Base-by-base conservation (phyloP, 345 rosid species). In the Lumnitzera racemosa region DNA sequence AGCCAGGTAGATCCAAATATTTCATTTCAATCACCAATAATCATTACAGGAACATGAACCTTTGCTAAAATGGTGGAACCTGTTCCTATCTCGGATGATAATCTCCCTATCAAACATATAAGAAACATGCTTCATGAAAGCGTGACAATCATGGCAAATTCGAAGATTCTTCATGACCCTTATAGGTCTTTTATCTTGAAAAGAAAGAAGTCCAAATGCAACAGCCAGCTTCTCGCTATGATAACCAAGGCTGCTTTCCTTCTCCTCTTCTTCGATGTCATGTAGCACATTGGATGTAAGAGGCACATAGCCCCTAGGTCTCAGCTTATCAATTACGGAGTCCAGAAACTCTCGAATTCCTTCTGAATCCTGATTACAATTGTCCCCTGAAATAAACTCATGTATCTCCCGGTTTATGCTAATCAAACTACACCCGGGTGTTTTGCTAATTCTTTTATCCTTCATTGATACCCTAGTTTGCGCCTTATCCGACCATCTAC, bases 221-320 rank as follows among this genome's bases (percentile, higher is more conserved):
- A 83, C 70, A 15, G 88, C 85, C 67, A 80, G 54, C 62, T 78
- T 83, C 65, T 83, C 88, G 13, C 85, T 76, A 17, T 83, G 85
- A 47, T 57, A 74, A 54, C 70, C 59, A 15, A 83, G 66, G 69
- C 59, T 78, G 51, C 65, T 65, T 68, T 80, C 81, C 72, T 80
- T 80, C 75, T 83, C 85, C 67, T 80, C 88, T 47, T 76, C 83
- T 64, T 76, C 81, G 13, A 83, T 68, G 60, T 83, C 88, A 49
- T 76, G 78, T 13, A 80, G 60, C 27, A 72, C 83, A 56, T 63
- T 64, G 10, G 67, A 53, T 2, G 69, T 71, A 46, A 43, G 41
- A 2, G 76, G 78, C 15, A 47, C 56, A 60, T 81, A 80, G 13
- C 86, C 86, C 60, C 51, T 70, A 53, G 13, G 66, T 69, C 64